Conservation (phyloP, 108 stramenopile genomes). For the Heterococcus sp. region DNA sequence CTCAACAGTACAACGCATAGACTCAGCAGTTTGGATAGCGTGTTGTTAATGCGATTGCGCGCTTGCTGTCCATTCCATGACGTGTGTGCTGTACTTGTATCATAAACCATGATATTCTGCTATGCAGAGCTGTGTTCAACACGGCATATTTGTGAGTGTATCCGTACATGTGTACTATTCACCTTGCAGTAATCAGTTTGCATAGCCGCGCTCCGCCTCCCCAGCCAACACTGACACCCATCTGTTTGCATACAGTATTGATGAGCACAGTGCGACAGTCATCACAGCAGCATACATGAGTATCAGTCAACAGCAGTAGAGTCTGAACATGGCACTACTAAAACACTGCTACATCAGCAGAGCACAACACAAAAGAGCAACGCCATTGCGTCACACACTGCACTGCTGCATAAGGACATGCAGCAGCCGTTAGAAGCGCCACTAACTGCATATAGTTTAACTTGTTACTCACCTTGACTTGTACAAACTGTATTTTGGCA, state of each 20-base stretch:
- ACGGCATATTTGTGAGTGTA: not conserved
- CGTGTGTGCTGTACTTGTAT: too few relatives aligned
- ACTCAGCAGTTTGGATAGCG: not conserved
- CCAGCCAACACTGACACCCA: constrained; percentile 41
- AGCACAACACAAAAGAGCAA: not conserved
- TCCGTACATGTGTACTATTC: not conserved
- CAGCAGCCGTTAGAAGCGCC: not conserved
- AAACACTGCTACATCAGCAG: not conserved
- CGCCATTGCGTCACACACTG: not conserved
- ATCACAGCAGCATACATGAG: too few relatives aligned
- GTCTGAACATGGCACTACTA: not conserved
- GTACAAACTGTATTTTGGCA: constrained; percentile 28
- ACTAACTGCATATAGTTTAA: not conserved
- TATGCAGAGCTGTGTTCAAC: too few relatives aligned
- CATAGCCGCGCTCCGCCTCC: constrained; percentile 26
- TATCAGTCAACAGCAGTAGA: not conserved
- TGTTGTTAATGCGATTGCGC: not conserved
- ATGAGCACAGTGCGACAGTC: not conserved
- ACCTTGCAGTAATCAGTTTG: constrained; percentile 4
- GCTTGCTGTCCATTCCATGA: too few relatives aligned
- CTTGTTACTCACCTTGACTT: constrained; percentile 25
- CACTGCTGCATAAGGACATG: too few relatives aligned
- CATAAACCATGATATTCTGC: too few relatives aligned
- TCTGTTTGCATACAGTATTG: not conserved
- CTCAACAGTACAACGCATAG: not conserved